Evolutionary conservation across 495 filamentous ascomycete genomes (phyloP).

Genomic region (Hamigera avellanea): DNA sequence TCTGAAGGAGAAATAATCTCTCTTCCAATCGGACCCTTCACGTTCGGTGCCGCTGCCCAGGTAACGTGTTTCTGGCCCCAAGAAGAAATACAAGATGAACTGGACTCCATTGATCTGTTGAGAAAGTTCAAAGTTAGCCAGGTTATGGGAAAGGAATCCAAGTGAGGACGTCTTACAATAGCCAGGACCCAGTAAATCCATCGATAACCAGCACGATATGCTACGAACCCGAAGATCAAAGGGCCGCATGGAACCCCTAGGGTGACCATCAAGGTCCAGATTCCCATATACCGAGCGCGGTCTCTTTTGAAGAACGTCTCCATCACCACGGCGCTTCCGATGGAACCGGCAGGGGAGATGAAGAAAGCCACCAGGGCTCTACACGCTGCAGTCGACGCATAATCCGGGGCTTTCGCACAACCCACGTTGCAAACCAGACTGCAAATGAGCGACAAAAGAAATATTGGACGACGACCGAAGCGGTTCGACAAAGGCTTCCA

Average conservation of each 20-base stretch:
- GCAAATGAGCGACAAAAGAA: slow-evolving; percentile 34
- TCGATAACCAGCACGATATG: slow-evolving; percentile 28
- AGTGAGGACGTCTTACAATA: too few species aligned
- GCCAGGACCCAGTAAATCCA: slow-evolving; percentile 34
- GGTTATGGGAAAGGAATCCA: slow-evolving; percentile 1
- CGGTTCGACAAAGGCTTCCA: slow-evolving; percentile 48
- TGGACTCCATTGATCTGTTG: slow-evolving; percentile 39
- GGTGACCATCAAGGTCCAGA: slow-evolving; percentile 41
- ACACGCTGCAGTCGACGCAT: slow-evolving; percentile 29
- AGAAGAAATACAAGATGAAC: slow-evolving; percentile 40
- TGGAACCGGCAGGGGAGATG: slow-evolving; percentile 40
- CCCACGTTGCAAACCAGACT: slow-evolving; percentile 34
- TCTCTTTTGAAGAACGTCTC: slow-evolving; percentile 43
- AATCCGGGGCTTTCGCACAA: slow-evolving; percentile 31
- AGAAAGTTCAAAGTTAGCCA: neutral
- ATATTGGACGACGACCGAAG: slow-evolving; percentile 42
- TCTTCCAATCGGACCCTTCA: slow-evolving; percentile 16
- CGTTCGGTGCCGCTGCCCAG: slow-evolving; percentile 17
- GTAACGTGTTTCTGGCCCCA: slow-evolving; percentile 46
- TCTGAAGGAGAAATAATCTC: slow-evolving; percentile 29
- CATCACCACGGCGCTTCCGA: slow-evolving; percentile 41
- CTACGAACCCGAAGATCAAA: slow-evolving; percentile 38
- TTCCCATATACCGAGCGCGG: slow-evolving; percentile 38
- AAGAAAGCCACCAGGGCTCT: slow-evolving; percentile 41
- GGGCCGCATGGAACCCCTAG: slow-evolving; percentile 29